Evolutionary conservation across 306 rosid species (phyloP).

Genomic region (Gleditsia sinensis): DNA sequence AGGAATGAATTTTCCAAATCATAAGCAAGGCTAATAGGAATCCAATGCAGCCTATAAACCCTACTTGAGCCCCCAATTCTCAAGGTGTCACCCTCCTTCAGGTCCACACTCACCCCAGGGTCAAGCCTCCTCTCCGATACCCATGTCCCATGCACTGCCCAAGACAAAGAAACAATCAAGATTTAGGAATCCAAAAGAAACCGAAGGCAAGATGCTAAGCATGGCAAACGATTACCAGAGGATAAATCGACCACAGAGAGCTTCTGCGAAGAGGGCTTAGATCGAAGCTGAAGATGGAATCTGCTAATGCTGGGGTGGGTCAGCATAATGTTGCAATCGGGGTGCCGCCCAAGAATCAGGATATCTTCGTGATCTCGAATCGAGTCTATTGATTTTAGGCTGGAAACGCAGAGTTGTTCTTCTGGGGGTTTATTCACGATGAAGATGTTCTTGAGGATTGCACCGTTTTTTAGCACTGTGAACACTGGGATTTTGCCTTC

Average conservation of each 20-base stretch:
- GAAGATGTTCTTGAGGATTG: slow-evolving; percentile 76
- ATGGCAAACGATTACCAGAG: slow-evolving; percentile 50
- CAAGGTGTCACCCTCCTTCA: slow-evolving; percentile 63
- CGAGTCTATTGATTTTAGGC: background rate
- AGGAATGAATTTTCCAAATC: slow-evolving; percentile 49
- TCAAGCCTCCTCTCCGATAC: slow-evolving; percentile 63
- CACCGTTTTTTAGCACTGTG: slow-evolving; percentile 74
- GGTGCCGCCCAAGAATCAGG: slow-evolving; percentile 72
- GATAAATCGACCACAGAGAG: slow-evolving; percentile 62
- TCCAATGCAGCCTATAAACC: slow-evolving; percentile 71
- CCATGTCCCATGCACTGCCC: slow-evolving; percentile 83
- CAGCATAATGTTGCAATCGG: slow-evolving; percentile 68
- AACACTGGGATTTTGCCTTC: slow-evolving; percentile 65
- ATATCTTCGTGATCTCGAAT: slow-evolving; percentile 49
- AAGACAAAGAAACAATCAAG: slow-evolving; percentile 12
- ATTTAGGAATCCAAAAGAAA: background rate
- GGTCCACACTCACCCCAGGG: slow-evolving; percentile 51
- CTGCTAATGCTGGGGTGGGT: slow-evolving; percentile 90
- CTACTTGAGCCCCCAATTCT: slow-evolving; percentile 70
- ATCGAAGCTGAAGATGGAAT: slow-evolving; percentile 71
- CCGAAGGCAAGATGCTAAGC: too few species aligned
- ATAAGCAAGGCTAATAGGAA: slow-evolving; percentile 62
- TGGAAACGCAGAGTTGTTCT: background rate
- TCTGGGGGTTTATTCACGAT: slow-evolving; percentile 55
- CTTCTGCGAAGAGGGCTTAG: slow-evolving; percentile 46